Evolutionary conservation across 2,329 filamentous ascomycete species (phyloP).

Genomic region (Venturia carpophila): DNA sequence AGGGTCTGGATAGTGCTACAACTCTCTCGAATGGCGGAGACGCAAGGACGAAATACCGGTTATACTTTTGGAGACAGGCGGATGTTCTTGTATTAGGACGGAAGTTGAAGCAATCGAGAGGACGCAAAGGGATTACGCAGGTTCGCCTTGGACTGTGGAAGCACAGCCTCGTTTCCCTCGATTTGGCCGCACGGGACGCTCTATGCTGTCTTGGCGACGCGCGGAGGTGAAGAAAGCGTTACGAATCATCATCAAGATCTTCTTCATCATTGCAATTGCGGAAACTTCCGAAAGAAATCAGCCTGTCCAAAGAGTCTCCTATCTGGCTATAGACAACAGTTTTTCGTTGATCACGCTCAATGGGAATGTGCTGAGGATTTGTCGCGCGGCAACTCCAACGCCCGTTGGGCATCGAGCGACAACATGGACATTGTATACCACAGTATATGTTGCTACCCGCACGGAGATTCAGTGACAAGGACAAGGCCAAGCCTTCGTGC

Average conservation of each 20-base stretch:
- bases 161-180: neutral
- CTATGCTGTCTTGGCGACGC: constrained; percentile 1
- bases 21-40: neutral
- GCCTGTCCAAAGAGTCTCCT: neutral
- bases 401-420: neutral
- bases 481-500: neutral
- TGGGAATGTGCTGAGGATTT: neutral
- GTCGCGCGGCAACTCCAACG: neutral
- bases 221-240: neutral
- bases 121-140: neutral
- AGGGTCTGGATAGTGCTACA: neutral
- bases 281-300: neutral
- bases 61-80: neutral
- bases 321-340: too few species aligned
- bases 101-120: neutral
- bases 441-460: neutral
- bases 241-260: neutral
- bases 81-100: neutral
- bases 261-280: neutral
- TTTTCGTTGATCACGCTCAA: neutral
- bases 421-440: neutral
- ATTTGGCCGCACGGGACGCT: neutral
- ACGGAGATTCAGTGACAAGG: neutral
- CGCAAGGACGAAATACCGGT: neutral
- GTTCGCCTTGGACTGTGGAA: neutral